Percentiles rank a stretch among this genome's conserved stretches.
phyloP scores from a whole-genome alignment of 768 basidiomycete genomes.

The Collybia sp. region DNA sequence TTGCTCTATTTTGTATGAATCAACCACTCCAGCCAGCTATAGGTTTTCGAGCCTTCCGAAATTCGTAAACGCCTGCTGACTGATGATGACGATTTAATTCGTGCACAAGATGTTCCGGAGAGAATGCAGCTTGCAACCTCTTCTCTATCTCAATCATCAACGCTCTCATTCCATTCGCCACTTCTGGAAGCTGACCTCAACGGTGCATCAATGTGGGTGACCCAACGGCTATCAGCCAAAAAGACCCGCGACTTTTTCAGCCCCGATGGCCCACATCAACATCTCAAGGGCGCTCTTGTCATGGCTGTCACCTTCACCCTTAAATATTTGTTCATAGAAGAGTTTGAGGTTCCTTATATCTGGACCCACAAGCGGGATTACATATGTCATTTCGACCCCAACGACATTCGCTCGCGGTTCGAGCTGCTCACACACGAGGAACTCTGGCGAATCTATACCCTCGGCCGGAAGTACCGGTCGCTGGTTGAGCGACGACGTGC shows the following conservation, averaged over 20 bases:
- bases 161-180: conserved; percentile 53
- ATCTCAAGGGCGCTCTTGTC: conserved; percentile 65
- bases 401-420: conserved; percentile 52
- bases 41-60: conserved; percentile 99
- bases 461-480: conserved; percentile 89
- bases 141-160: conserved; percentile 66
- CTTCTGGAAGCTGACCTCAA: conserved; percentile 71
- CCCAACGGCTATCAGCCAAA: conserved; percentile 64
- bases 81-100: conserved; percentile 91
- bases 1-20: conserved; percentile 6
- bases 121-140: conserved; percentile 91
- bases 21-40: conserved; percentile 7
- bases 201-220: conserved; percentile 86
- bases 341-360: conserved; percentile 93
- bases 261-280: conserved; percentile 51
- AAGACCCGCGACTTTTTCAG: conserved; percentile 75
- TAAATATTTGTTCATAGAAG: conserved; percentile 78
- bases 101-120: conserved; percentile 88
- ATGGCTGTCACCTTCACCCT: conserved; percentile 77
- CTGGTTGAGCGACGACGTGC: conserved; percentile 69
- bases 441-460: conserved; percentile 85
- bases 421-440: conserved; percentile 77
- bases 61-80: conserved; percentile 86
- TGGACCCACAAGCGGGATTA: conserved; percentile 93
- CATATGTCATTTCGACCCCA: conserved; percentile 75